Conservation (phyloP, 1,284 basidiomycete genomes). For the Ceratobasidium sp. region DNA sequence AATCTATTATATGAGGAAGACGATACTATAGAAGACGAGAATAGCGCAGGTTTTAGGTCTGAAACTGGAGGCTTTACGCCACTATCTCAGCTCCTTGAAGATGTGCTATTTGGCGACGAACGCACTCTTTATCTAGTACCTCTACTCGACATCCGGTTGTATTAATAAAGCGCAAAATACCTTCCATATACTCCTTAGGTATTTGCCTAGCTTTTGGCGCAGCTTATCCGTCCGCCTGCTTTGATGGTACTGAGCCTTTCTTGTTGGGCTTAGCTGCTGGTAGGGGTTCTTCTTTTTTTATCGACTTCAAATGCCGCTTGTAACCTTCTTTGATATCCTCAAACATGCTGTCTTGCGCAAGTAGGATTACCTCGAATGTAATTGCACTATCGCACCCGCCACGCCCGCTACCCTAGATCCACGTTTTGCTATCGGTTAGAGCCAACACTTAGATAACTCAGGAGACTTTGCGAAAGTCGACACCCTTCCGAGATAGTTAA, state of each 20-base stretch:
- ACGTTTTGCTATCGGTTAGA: neutral
- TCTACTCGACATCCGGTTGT: neutral
- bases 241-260: too few species aligned
- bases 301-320: neutral
- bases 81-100: too few species aligned
- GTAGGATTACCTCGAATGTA: neutral
- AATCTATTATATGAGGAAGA: too few species aligned
- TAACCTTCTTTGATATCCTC: neutral
- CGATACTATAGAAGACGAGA: too few species aligned
- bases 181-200: neutral
- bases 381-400: neutral
- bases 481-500: neutral
- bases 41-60: too few species aligned
- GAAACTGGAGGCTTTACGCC: too few species aligned
- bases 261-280: neutral
- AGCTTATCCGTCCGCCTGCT: too few species aligned
- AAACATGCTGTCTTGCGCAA: slow-evolving; percentile 10
- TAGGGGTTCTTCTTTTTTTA: neutral
- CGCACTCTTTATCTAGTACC: slow-evolving; percentile 11
- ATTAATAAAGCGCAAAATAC: neutral
- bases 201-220: neutral
- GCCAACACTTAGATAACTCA: neutral
- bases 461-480: neutral
- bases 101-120: too few species aligned
- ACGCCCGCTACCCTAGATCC: neutral